Base-by-base conservation (phyloP, 805 yeast genomes). In the Hanseniaspora lindneri region DNA sequence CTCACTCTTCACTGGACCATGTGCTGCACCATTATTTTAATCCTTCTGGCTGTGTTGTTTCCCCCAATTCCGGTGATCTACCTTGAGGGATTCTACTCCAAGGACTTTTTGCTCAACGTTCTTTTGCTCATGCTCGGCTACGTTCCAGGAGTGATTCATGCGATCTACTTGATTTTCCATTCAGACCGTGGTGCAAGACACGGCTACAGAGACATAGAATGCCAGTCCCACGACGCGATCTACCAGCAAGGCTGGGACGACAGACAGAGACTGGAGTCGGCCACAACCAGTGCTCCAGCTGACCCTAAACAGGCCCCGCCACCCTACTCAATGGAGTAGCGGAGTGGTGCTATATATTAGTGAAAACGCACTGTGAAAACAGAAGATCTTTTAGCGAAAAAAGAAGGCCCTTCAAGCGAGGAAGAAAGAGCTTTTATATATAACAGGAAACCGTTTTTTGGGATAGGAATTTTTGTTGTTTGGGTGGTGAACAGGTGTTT, bases 51-150 rank as follows among this genome's bases (percentile, higher is more conserved):
- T 2, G 70, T 80, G 43, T 67, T 82, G 44, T 70, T 79, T 58
- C 92, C 94, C 2, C 92, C 92, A 0, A 66, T 82, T 11, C 83
- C 88, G 0, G 87, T 83, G 10, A 63, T 77, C 61, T 68, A 80
- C 32, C 70, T 86, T 58, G 66, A 77, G 41, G 92, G 92, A 1
- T 47, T 74, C 14, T 77, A 76, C 55, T 68, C 80, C 2, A 58
- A 66, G 29, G 83, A 81, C 43, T 59, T 72, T 14, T 62, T 77
- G 34, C 58, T 83, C 58, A 81, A 82, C 65, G 64, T 81, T 41
- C 57, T 83, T 37, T 71, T 84, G 58, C 79, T 88, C 20, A 61
- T 77, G 53, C 70, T 84, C 51, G 92, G 88, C 35, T 83, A 78
- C 65, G 65, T 83, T 54, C 94, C 94, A 2, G 94, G 84, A 51